A percentile compares a stretch with the other conserved stretches of the same genome.
Conservation (phyloP, 768 basidiomycete species). For the Rhizopogon vesiculosus region DNA sequence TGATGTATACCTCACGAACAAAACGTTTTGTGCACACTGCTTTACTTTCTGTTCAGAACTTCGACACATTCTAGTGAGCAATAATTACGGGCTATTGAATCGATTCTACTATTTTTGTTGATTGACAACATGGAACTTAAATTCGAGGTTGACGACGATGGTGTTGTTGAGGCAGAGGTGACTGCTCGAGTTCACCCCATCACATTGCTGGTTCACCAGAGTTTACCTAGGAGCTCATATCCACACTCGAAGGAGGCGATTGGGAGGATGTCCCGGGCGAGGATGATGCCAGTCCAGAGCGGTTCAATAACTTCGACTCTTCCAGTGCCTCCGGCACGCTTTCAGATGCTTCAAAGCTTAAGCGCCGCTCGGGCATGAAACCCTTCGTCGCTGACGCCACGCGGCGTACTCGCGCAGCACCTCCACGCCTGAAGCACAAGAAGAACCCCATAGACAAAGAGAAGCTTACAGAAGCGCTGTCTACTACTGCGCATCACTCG, state of each 20-base stretch:
- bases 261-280: background rate
- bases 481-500: conserved; percentile 21
- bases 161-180: background rate
- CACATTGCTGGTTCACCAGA: background rate
- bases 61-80: too few species aligned
- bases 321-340: background rate
- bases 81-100: background rate
- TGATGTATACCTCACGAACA: background rate
- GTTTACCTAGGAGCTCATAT: background rate
- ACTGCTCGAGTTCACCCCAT: background rate
- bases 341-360: background rate
- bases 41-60: background rate
- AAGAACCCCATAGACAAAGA: conserved; percentile 23
- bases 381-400: background rate
- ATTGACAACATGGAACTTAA: background rate
- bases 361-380: background rate
- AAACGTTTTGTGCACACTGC: too few species aligned
- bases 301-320: background rate
- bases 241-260: background rate
- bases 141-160: background rate
- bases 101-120: background rate
- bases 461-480: conserved; percentile 16
- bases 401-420: background rate
- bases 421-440: conserved; percentile 23
- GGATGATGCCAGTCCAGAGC: background rate